Conservation (phyloP, 2,329 filamentous ascomycete species). For the Apiospora aurea region DNA sequence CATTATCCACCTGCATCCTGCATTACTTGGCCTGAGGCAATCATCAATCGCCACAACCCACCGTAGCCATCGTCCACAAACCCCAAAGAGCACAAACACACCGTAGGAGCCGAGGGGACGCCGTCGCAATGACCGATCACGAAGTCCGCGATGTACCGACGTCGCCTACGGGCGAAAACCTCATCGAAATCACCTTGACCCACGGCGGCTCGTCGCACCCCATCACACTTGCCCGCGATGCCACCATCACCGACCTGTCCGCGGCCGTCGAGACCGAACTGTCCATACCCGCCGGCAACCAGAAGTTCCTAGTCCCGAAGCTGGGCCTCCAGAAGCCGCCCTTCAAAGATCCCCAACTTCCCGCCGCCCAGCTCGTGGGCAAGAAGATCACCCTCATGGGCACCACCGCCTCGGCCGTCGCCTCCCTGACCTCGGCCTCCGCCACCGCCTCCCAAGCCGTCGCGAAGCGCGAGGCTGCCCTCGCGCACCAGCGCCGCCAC, state of each 20-base stretch:
- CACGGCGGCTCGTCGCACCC: conserved; percentile 55
- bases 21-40: not conserved
- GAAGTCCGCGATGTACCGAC: conserved; percentile 27
- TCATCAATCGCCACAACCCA: conserved; percentile 3
- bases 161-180: conserved; percentile 23
- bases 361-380: conserved; percentile 55
- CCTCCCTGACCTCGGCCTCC: conserved; percentile 55
- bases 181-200: conserved; percentile 53
- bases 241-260: conserved; percentile 66
- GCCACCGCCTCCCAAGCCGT: conserved; percentile 56
- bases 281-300: conserved; percentile 66
- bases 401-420: conserved; percentile 65
- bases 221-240: conserved; percentile 51
- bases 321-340: conserved; percentile 69
- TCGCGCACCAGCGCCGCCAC: conserved; percentile 42
- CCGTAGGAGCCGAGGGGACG: not conserved
- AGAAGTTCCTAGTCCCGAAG: conserved; percentile 74
- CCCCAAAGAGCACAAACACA: conserved; percentile 10
- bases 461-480: conserved; percentile 54
- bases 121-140: conserved; percentile 32
- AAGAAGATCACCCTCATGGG: conserved; percentile 73
- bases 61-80: not conserved
- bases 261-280: conserved; percentile 61
- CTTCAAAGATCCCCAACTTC: conserved; percentile 63
- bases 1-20: not conserved